Evolutionary conservation across 306 rosid genomes (phyloP), one percentile per base, ranked within the genome.

Genomic region (Pueraria montana): DNA sequence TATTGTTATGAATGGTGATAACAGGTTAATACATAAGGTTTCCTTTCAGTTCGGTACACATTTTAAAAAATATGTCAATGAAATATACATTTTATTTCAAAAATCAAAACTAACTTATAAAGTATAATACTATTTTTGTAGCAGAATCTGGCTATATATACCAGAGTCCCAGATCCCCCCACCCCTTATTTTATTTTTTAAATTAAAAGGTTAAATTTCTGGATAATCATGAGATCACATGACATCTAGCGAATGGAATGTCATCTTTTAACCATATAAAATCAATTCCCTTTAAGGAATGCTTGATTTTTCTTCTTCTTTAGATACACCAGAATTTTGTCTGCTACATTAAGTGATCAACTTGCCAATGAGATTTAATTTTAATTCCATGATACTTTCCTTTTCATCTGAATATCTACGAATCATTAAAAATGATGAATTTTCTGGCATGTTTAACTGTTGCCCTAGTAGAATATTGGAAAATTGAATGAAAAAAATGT

Each of bases 211-310:
- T 36, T 52, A 17, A 2, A 52, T 52, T 53, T 18, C n/a, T 61
- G 36, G 36, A 59, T 59, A 24, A 24, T 74, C 79, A 38, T 9
- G 62, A 56, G 17, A 42, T 56, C 40, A 9, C 34, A 36, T 76
- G 20, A 26, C n/a, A 62, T 45, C 32, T 46, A 11, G 48, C 16
- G 5, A 32, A 81, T 32, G 38, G 55, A 49, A 52, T 32, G 43
- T 21, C 34, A 62, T 81, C 79, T 81, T 27, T 68, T 69, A 62
- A 70, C 30, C 27, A 46, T 62, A 50, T 85, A 34, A 72, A 63
- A 53, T 70, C 11, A 81, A 50, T 52, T 52, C 26, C 80, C 61
- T 5, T 69, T 30, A 26, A 11, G 52, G 40, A 27, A 71, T 81
- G 48, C 67, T 61, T 61, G 59, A 50, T 46, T 81, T 76, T 81